Conservation (phyloP, 257 asterid genomes). For the Nicotiana sylvestris region DNA sequence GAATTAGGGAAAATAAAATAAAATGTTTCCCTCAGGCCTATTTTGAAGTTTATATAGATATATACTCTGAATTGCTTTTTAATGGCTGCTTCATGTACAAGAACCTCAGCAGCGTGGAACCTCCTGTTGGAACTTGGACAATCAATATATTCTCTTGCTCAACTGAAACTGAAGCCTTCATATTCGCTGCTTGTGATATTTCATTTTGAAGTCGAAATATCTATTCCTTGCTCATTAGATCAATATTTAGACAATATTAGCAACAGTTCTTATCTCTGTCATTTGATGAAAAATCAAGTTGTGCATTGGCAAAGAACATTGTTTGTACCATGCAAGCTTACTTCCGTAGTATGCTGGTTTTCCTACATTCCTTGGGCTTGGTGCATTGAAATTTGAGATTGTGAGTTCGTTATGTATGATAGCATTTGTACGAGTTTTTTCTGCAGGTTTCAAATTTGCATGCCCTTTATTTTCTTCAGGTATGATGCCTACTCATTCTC, state of each 20-base stretch:
- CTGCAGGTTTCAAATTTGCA: neutral
- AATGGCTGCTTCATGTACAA: neutral
- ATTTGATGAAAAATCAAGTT: neutral
- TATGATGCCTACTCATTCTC: constrained; percentile 89
- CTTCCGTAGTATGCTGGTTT: constrained; percentile 1
- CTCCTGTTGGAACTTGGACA: neutral
- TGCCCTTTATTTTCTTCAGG: constrained; percentile 36
- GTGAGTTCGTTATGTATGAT: neutral
- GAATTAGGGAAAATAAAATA: neutral
- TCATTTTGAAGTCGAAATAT: neutral
- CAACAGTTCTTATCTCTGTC: neutral
- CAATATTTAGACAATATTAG: neutral
- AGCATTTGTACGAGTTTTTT: neutral
- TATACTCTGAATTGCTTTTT: neutral
- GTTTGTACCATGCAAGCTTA: neutral
- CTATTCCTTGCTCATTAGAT: neutral
- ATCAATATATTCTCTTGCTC: neutral
- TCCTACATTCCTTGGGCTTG: neutral
- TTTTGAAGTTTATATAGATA: neutral
- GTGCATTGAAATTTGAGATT: neutral
- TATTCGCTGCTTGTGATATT: neutral
- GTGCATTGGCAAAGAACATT: neutral
- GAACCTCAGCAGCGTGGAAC: neutral
- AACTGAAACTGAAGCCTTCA: neutral
- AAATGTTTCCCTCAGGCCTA: neutral